Conservation (phyloP, 1,139 yeast species). For the Lodderomyces parapsilosis region DNA sequence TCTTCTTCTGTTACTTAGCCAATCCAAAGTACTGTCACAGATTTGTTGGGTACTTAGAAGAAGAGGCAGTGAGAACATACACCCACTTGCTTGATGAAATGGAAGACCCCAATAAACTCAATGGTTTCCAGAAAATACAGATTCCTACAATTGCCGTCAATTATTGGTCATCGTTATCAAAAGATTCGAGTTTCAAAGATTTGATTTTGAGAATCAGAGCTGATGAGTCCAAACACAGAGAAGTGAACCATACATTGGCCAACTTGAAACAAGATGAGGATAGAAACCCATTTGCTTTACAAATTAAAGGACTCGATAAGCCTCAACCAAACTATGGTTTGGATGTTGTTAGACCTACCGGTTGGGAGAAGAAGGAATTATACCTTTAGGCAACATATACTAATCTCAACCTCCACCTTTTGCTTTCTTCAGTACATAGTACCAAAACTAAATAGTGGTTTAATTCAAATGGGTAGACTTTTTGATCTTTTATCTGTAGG, state of each 20-base stretch:
- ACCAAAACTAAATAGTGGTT: background rate
- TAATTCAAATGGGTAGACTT: background rate
- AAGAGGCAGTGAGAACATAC: slow-evolving; percentile 75
- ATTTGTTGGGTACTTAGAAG: slow-evolving; percentile 77
- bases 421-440: too few relatives aligned
- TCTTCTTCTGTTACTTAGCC: slow-evolving; percentile 59
- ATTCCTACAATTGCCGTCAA: slow-evolving; percentile 60
- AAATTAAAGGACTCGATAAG: slow-evolving; percentile 31
- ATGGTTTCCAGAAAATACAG: slow-evolving; percentile 41
- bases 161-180: slow-evolving; percentile 58
- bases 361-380: slow-evolving; percentile 66
- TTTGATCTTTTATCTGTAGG: background rate
- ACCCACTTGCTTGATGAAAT: slow-evolving; percentile 59
- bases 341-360: slow-evolving; percentile 44
- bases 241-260: slow-evolving; percentile 75
- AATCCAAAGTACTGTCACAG: slow-evolving; percentile 70
- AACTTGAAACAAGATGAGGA: slow-evolving; percentile 54
- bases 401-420: too few relatives aligned
- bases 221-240: slow-evolving; percentile 76
- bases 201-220: slow-evolving; percentile 56
- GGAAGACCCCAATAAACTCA: slow-evolving; percentile 49
- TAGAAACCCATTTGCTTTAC: slow-evolving; percentile 67
- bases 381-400: too few relatives aligned
- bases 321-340: slow-evolving; percentile 61
- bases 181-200: slow-evolving; percentile 56